Percentiles rank a stretch among this genome's conserved stretches.
These are phyloP conservation scores for Miscanthus sacchariflorus DNA, from an alignment of 202 grass and related monocot species.

Conservation along the genomic window DNA sequence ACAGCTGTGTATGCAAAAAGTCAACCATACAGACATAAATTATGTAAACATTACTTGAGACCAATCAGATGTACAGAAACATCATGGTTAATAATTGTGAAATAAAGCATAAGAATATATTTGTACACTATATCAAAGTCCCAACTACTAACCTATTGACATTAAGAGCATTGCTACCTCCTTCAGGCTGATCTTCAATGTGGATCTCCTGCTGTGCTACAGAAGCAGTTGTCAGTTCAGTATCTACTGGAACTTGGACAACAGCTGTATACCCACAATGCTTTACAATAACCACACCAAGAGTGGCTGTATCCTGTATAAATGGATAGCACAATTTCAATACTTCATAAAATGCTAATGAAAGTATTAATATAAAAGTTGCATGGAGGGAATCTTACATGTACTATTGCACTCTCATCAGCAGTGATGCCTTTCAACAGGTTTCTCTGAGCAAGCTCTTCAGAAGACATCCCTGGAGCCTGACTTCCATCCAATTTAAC, in stretches of 20 bases:
- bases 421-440: constrained; percentile 95
- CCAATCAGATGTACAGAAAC: not conserved
- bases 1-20: constrained; percentile 9
- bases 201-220: constrained; percentile 63
- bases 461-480: constrained; percentile 63
- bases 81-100: constrained; percentile 11
- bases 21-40: constrained; percentile 13
- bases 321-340: constrained; percentile 40
- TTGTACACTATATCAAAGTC: constrained; percentile 16
- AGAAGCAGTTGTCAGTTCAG: constrained; percentile 51
- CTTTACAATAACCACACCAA: constrained; percentile 90
- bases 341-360: constrained; percentile 35
- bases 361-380: not conserved
- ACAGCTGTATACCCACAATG: constrained; percentile 94
- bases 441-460: constrained; percentile 84
- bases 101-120: constrained; percentile 39
- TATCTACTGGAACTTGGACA: constrained; percentile 85
- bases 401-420: constrained; percentile 95
- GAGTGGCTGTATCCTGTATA: constrained; percentile 90
- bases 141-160: constrained; percentile 77
- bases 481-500: constrained; percentile 93
- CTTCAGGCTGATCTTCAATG: constrained; percentile 91
- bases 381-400: constrained; percentile 59
- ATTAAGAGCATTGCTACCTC: constrained; percentile 92
- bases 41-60: constrained; percentile 30